Percentiles rank a stretch among this genome's conserved stretches.
Conservation (phyloP, 2,329 filamentous ascomycete genomes). For the Aschersonia sp. region DNA sequence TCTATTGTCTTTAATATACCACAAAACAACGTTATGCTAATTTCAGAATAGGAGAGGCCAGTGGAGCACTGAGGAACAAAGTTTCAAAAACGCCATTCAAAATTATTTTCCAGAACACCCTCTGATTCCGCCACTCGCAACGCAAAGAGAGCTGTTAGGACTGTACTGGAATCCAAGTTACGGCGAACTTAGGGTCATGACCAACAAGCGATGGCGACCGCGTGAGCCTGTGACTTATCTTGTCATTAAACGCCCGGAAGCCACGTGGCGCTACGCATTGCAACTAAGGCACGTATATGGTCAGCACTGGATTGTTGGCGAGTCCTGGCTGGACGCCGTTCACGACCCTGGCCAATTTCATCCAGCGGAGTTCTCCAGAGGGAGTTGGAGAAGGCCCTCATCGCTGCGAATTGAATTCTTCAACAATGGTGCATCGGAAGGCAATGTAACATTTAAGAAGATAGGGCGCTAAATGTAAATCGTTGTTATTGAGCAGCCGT, state of each 20-base stretch:
- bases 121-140: conserved; percentile 18
- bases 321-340: neutral
- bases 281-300: conserved; percentile 14
- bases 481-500: too few relatives aligned
- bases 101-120: conserved; percentile 22
- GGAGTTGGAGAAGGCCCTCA: neutral
- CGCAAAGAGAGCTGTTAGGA: conserved; percentile 19
- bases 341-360: neutral
- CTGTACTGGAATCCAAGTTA: conserved; percentile 30
- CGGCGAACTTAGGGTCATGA: conserved; percentile 10
- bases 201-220: conserved; percentile 3
- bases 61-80: conserved; percentile 2
- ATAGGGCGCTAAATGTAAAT: neutral
- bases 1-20: neutral
- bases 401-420: neutral
- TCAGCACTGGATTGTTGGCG: conserved; percentile 9
- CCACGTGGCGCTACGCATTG: conserved; percentile 7
- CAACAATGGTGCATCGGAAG: neutral
- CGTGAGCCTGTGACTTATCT: neutral
- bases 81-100: conserved; percentile 16
- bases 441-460: neutral
- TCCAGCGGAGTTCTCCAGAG: neutral
- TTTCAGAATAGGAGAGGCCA: conserved; percentile 3
- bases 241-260: neutral
- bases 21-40: neutral